phyloP scores from a whole-genome alignment of 345 rosid genomes.

The Aquilaria sinensis region DNA sequence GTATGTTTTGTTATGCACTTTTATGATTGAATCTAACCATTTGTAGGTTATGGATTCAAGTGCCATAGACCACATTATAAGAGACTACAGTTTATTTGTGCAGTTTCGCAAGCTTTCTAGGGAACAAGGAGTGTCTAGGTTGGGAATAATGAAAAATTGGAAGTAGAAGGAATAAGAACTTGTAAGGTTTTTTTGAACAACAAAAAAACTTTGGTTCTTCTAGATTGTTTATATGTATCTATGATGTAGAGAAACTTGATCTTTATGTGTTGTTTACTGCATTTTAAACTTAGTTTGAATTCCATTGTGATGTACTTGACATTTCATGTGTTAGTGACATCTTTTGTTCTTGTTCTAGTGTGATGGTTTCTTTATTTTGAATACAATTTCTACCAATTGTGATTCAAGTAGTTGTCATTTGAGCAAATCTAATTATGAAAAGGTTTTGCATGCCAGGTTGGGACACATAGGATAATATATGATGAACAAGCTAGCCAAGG shows the following conservation, averaged over 20 bases:
- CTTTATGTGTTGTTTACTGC: not conserved
- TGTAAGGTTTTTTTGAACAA: not conserved
- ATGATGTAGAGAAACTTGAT: not conserved
- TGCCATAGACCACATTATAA: not conserved
- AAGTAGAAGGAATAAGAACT: not conserved
- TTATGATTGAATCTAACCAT: too few relatives aligned
- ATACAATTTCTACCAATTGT: too few relatives aligned
- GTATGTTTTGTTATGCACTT: not conserved
- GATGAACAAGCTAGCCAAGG: not conserved
- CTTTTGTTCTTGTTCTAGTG: not conserved
- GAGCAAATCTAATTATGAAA: not conserved
- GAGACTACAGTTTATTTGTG: not conserved
- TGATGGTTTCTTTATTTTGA: not conserved
- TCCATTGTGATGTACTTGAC: not conserved
- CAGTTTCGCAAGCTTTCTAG: not conserved
- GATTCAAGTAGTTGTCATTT: not conserved
- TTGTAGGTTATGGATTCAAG: not conserved
- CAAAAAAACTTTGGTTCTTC: too few relatives aligned
- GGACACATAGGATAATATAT: not conserved
- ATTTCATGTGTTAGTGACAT: too few relatives aligned
- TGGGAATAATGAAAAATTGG: not conserved
- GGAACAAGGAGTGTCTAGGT: too few relatives aligned
- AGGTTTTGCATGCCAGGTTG: not conserved
- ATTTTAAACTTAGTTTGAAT: not conserved
- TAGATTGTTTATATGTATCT: not conserved